Conservation (phyloP, 2,329 filamentous ascomycete species). For the Mycosphaerelloides madeirae region DNA sequence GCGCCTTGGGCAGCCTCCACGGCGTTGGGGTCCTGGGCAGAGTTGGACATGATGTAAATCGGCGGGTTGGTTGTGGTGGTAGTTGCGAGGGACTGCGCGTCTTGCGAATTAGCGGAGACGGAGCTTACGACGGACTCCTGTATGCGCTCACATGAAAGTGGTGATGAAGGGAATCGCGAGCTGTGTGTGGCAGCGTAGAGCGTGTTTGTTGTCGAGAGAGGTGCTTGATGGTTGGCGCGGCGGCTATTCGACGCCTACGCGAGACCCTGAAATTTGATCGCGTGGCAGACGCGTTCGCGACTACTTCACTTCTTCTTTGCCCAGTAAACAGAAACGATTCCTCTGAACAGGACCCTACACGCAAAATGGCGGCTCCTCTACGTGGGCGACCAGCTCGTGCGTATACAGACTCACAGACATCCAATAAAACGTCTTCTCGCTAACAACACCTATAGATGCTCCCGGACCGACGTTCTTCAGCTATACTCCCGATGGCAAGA, state of each 20-base stretch:
- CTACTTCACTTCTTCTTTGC: conserved; percentile 2
- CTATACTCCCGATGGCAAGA: conserved; percentile 83
- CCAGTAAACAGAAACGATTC: not conserved
- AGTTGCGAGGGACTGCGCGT: not conserved
- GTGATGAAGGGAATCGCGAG: no score
- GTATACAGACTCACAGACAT: conserved; percentile 20
- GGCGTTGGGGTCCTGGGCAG: conserved; percentile 22
- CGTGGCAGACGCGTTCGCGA: not conserved
- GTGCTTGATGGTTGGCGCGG: no score
- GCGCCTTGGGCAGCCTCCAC: conserved; percentile 19
- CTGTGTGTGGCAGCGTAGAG: no score
- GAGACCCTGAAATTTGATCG: no score
- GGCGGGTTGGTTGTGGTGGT: conserved; percentile 1
- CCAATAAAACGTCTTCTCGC: not conserved
- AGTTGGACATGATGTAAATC: conserved; percentile 29
- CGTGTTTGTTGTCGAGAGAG: no score
- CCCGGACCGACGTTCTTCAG: conserved; percentile 80
- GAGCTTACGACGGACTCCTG: no score
- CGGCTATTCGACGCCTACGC: no score
- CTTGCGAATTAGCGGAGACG: not conserved
- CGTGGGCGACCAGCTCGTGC: conserved; percentile 58
- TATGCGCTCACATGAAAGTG: no score
- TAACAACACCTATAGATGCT: conserved; percentile 54
- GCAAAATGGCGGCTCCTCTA: conserved; percentile 42
- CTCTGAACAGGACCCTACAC: not conserved